These are phyloP conservation scores for Citrus glauca DNA, from an alignment of 345 rosid genomes.

Conservation along the genomic window DNA sequence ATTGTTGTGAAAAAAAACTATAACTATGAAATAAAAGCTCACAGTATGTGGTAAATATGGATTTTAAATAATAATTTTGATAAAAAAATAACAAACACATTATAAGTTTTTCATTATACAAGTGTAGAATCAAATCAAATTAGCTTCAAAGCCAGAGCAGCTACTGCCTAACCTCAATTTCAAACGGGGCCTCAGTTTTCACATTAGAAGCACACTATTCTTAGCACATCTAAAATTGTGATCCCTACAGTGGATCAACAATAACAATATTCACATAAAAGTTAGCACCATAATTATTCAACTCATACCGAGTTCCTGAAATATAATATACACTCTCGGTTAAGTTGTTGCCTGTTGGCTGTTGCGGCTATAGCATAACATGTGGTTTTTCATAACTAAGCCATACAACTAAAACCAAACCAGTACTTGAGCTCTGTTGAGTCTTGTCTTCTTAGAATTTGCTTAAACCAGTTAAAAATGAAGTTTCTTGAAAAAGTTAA, in stretches of 20 bases:
- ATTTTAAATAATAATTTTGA: too few species aligned
- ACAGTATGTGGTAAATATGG: too few species aligned
- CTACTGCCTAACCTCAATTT: too few species aligned
- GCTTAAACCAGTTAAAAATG: not conserved
- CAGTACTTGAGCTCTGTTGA: constrained; percentile 1
- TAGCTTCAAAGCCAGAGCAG: too few species aligned
- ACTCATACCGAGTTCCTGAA: not conserved
- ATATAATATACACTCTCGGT: not conserved
- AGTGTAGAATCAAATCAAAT: too few species aligned
- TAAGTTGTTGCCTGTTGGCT: not conserved
- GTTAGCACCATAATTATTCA: not conserved
- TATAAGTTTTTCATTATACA: too few species aligned
- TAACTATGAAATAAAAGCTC: too few species aligned
- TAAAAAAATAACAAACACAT: too few species aligned
- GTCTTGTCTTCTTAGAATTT: not conserved
- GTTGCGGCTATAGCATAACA: not conserved
- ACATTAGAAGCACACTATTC: not conserved
- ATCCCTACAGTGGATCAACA: not conserved
- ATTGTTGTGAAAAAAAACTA: too few species aligned
- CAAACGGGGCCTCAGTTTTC: not conserved
- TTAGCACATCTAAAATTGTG: not conserved
- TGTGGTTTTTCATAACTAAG: not conserved
- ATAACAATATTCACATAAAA: not conserved
- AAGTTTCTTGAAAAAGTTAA: not conserved
- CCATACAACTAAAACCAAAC: not conserved